A percentile compares a stretch with the other conserved stretches of the same genome.
Conservation (phyloP, 257 asterid species). For the Haberlea rhodopensis region DNA sequence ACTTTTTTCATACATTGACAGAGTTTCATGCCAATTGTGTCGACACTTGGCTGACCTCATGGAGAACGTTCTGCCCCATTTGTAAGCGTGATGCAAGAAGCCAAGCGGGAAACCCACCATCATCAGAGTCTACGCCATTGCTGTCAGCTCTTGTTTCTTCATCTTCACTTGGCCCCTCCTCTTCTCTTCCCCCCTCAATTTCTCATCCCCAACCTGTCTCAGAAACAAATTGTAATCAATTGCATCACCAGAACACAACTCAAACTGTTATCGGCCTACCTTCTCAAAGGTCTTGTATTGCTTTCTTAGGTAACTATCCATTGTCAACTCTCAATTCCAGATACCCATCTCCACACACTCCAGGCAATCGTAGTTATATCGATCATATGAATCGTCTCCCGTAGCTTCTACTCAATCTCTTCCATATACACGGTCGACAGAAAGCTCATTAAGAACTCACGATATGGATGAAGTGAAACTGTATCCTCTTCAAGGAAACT, state of each 20-base stretch:
- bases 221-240: slow-evolving; percentile 39
- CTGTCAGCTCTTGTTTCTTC: slow-evolving; percentile 45
- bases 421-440: background rate
- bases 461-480: background rate
- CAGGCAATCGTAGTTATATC: background rate
- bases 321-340: background rate
- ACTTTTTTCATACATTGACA: slow-evolving; percentile 29
- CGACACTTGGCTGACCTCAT: slow-evolving; percentile 80
- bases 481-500: background rate
- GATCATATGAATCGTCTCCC: background rate
- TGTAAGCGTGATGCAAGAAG: slow-evolving; percentile 86
- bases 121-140: slow-evolving; percentile 80
- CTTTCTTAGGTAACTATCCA: background rate
- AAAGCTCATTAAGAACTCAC: background rate
- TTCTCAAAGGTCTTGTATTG: background rate
- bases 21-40: slow-evolving; percentile 75
- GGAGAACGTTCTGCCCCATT: slow-evolving; percentile 92
- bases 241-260: slow-evolving; percentile 33
- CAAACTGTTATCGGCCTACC: background rate
- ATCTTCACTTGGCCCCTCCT: slow-evolving; percentile 31
- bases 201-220: slow-evolving; percentile 40
- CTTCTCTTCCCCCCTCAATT: slow-evolving; percentile 38
- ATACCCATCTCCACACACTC: background rate
- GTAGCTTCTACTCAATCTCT: background rate
- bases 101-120: slow-evolving; percentile 49